Evolutionary conservation across 2,329 filamentous ascomycete genomes (phyloP).

Genomic region (Pseudogymnoascus sp.): DNA sequence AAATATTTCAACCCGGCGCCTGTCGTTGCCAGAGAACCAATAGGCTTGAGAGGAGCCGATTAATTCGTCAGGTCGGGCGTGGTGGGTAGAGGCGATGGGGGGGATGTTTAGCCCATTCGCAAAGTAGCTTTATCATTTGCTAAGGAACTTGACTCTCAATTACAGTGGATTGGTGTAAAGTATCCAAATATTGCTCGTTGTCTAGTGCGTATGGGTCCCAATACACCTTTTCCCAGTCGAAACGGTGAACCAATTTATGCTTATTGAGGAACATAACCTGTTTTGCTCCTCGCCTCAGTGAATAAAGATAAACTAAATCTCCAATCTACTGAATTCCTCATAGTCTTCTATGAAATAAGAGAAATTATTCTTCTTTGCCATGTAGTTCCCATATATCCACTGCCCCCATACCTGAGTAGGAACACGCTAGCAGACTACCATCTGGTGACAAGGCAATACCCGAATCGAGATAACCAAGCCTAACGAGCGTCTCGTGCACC

Average conservation of each 20-base stretch:
- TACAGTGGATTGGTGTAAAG: not conserved
- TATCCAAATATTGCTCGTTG: not conserved
- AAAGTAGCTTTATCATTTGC: not conserved
- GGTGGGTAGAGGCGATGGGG: no score
- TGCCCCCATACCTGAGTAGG: no score
- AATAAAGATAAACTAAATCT: not conserved
- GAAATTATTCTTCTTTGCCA: not conserved
- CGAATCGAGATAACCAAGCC: not conserved
- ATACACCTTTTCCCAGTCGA: not conserved
- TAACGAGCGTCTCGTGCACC: not conserved
- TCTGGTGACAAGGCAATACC: slow-evolving; percentile 6
- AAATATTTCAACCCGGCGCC: no score
- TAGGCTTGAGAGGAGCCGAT: no score
- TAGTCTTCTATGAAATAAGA: not conserved
- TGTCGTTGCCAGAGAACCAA: no score
- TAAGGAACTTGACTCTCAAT: not conserved
- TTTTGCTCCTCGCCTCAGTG: not conserved
- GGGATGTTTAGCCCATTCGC: no score
- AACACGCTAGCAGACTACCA: not conserved
- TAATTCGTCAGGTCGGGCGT: no score
- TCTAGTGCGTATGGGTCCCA: not conserved
- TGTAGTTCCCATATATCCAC: not conserved
- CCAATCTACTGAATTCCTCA: not conserved
- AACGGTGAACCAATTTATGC: not conserved
- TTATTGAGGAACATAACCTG: not conserved